Conservation (phyloP, 805 yeast genomes). For the Zygoascus flipseniorum region DNA sequence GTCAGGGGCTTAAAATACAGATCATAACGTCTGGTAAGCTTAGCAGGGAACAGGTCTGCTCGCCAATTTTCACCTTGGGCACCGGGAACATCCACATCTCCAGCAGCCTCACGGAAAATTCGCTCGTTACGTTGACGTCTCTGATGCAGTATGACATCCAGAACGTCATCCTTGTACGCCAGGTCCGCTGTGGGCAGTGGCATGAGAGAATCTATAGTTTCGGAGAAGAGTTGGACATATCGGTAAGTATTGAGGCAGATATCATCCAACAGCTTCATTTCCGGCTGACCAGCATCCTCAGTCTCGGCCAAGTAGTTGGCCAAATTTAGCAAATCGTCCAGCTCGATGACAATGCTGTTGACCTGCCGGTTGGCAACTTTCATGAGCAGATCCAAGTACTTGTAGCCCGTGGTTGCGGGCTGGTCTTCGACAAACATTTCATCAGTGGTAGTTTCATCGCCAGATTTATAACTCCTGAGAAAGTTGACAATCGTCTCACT, state of each 20-base stretch:
- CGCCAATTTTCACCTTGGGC: slow-evolving; percentile 20
- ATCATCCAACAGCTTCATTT: slow-evolving; percentile 41
- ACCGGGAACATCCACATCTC: slow-evolving; percentile 15
- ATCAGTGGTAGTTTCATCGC: slow-evolving; percentile 24
- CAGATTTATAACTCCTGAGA: slow-evolving; percentile 53
- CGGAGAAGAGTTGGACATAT: slow-evolving; percentile 68
- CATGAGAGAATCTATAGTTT: slow-evolving; percentile 68
- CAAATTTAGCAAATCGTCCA: slow-evolving; percentile 73
- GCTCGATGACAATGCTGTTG: slow-evolving; percentile 59
- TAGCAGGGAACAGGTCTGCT: slow-evolving; percentile 67
- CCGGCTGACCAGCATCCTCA: slow-evolving; percentile 23
- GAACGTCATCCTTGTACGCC: slow-evolving; percentile 75
- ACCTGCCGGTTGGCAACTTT: slow-evolving; percentile 76
- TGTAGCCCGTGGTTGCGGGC: slow-evolving; percentile 25
- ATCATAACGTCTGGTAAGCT: slow-evolving; percentile 76
- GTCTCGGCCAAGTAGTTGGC: slow-evolving; percentile 20
- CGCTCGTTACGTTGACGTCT: slow-evolving; percentile 76
- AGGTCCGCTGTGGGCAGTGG: slow-evolving; percentile 82
- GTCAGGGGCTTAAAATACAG: slow-evolving; percentile 80
- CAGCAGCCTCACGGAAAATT: slow-evolving; percentile 45
- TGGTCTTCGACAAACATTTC: slow-evolving; percentile 9
- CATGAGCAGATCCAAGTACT: slow-evolving; percentile 69
- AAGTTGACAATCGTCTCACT: slow-evolving; percentile 50
- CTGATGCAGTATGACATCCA: slow-evolving; percentile 89
- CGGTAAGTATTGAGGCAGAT: slow-evolving; percentile 69